phyloP scores from a whole-genome alignment of 495 filamentous ascomycete species.

The Staphylotrichum tortipilum region DNA sequence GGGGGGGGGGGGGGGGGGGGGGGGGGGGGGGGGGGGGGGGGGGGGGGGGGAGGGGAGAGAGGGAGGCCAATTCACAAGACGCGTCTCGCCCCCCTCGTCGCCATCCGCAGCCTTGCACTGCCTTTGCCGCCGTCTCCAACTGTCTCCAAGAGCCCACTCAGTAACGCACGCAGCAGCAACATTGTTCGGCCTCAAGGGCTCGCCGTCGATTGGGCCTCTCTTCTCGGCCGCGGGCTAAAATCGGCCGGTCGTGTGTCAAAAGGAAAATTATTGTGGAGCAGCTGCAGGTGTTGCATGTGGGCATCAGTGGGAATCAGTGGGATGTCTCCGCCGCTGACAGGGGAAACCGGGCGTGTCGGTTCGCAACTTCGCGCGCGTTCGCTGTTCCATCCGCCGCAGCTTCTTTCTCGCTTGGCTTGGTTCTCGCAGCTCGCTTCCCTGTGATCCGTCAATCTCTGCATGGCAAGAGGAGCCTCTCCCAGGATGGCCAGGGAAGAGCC shows the following conservation, averaged over 20 bases:
- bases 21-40: too few relatives aligned
- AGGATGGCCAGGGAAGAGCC: background rate
- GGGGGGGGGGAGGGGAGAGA: too few relatives aligned
- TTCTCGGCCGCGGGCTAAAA: background rate
- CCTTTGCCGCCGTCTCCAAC: too few relatives aligned
- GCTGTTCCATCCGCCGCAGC: background rate
- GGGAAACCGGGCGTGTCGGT: too few relatives aligned
- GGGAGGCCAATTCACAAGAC: too few relatives aligned
- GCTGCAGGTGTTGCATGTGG: too few relatives aligned
- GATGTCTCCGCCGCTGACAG: conserved; percentile 1
- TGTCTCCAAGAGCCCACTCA: too few relatives aligned
- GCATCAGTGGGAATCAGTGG: background rate
- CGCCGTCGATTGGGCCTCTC: background rate
- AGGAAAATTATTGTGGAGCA: conserved; percentile 8
- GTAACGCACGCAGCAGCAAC: too few relatives aligned
- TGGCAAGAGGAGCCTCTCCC: conserved; percentile 6
- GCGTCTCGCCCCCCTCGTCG: background rate
- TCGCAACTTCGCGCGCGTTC: background rate
- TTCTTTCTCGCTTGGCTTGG: conserved; percentile 1
- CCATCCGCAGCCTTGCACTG: background rate
- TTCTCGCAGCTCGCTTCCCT: conserved; percentile 2
- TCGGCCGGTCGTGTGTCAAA: conserved; percentile 2
- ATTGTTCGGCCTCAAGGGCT: too few relatives aligned
- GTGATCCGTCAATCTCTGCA: conserved; percentile 7
- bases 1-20: too few relatives aligned